phyloP scores from a whole-genome alignment of 345 rosid species.

The Pistacia integerrima region DNA sequence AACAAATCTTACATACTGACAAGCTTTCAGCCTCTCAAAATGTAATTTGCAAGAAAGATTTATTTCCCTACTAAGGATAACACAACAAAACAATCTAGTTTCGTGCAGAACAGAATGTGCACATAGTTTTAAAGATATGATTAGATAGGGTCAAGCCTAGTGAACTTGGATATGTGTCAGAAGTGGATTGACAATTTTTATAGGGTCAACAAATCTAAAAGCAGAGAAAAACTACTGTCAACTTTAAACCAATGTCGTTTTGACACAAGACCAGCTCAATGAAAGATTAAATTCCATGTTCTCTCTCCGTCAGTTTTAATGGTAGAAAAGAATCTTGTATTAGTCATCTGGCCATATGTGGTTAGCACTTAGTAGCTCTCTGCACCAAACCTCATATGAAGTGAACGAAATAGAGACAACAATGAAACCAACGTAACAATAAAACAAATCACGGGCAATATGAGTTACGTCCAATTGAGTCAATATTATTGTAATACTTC shows the following conservation, averaged over 20 bases:
- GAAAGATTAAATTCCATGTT: neutral
- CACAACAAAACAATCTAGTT: no score
- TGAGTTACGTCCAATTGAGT: no score
- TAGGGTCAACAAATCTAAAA: neutral
- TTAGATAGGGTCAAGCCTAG: constrained; percentile 5
- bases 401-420: no score
- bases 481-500: no score
- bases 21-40: no score
- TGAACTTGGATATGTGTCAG: neutral
- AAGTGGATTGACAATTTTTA: neutral
- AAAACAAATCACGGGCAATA: no score
- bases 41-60: no score
- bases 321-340: neutral
- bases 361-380: neutral
- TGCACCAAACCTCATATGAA: neutral
- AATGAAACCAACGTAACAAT: no score
- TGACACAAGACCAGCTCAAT: neutral
- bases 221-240: neutral
- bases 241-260: neutral
- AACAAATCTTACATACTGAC: no score
- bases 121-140: neutral
- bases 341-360: neutral
- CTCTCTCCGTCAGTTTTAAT: neutral
- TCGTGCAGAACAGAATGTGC: neutral
- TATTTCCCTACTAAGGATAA: no score